Conservation (phyloP, 1,284 basidiomycete genomes). For the Cutaneotrichosporon daszewskae region DNA sequence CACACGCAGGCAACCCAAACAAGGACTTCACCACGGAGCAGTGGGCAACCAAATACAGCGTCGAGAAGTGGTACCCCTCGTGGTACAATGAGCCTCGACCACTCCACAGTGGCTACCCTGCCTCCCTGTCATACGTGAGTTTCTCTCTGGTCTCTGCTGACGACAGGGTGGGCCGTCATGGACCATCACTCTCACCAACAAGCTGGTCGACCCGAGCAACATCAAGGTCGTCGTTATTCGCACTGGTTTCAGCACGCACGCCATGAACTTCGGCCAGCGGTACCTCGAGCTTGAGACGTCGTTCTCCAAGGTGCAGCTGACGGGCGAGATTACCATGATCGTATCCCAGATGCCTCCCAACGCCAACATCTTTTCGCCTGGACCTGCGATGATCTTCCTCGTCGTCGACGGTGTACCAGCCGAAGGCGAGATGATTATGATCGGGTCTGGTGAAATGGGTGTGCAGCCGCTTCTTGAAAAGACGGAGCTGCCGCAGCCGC, state of each 20-base stretch:
- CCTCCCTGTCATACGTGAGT: slow-evolving; percentile 46
- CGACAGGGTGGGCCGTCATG: slow-evolving; percentile 68
- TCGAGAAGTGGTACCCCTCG: slow-evolving; percentile 46
- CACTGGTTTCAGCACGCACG: slow-evolving; percentile 89
- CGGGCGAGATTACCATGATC: slow-evolving; percentile 68
- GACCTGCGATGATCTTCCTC: slow-evolving; percentile 74
- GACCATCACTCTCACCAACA: slow-evolving; percentile 59
- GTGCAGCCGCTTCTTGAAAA: slow-evolving; percentile 56
- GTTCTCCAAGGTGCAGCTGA: slow-evolving; percentile 69
- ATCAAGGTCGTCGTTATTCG: slow-evolving; percentile 76
- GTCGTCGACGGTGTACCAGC: slow-evolving; percentile 78
- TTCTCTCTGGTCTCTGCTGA: not conserved
- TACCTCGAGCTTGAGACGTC: slow-evolving; percentile 66
- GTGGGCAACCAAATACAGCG: slow-evolving; percentile 44
- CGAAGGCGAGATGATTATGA: slow-evolving; percentile 63
- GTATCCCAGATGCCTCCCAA: slow-evolving; percentile 76
- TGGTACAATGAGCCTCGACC: slow-evolving; percentile 66
- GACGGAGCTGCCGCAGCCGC: slow-evolving; percentile 53
- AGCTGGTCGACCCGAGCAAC: slow-evolving; percentile 52
- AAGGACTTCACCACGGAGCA: slow-evolving; percentile 56
- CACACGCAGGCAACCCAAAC: slow-evolving; percentile 56
- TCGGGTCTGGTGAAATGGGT: slow-evolving; percentile 71
- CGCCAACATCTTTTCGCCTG: slow-evolving; percentile 76
- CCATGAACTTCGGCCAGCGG: slow-evolving; percentile 58
- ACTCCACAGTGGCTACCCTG: slow-evolving; percentile 27